Base-by-base conservation (phyloP, 1,139 yeast genomes). In the Zhuliangozyma blackwelliae region DNA sequence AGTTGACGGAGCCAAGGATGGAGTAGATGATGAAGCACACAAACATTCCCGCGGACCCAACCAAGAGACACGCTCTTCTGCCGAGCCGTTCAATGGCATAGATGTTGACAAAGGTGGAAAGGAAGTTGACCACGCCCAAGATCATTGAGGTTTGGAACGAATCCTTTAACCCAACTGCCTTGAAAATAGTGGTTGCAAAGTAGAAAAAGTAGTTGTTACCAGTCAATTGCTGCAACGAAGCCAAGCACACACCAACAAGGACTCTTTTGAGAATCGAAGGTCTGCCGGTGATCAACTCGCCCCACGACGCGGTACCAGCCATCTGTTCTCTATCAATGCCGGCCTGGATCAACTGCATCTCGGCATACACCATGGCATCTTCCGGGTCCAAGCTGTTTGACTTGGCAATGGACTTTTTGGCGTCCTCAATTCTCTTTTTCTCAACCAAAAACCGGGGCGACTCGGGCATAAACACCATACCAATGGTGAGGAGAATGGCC, bases 141-240 rank as follows among this genome's bases (percentile, higher is more conserved):
- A 85, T 74, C 49, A 86, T 82, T 16, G 92, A 74, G 11, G 92
- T 82, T 58, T 81, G 74, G 62, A 79, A 86, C 28, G 94, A 76
- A 60, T 82, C 88, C 40, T 65, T 48, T 58, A 83, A 63, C 49
- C 92, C 92, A 45, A 83, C 85, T 44, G 90, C 82, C 52, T 75
- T 63, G 76, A 84, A 84, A 51, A 83, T 75, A 36, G 85, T 76
- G 37, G 90, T 83, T 55, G 90, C 90, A 51, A 83, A 84, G 68
- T 83, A 84, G 72, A 84, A 83, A 68, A 84, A 82, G 62, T 82
- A 84, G 66, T 83, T 83, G 59, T 79, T 75, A 72, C 94, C 95
- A 41, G 87, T 79, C 48, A 84, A 72, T 63, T 84, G 94, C 64
- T 84, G 92, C 48, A 83, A 60, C 22, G 82, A 71, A 68, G 81